Evolutionary conservation across 2,329 filamentous ascomycete genomes (phyloP).

Genomic region (Fragosphaeria purpurea): DNA sequence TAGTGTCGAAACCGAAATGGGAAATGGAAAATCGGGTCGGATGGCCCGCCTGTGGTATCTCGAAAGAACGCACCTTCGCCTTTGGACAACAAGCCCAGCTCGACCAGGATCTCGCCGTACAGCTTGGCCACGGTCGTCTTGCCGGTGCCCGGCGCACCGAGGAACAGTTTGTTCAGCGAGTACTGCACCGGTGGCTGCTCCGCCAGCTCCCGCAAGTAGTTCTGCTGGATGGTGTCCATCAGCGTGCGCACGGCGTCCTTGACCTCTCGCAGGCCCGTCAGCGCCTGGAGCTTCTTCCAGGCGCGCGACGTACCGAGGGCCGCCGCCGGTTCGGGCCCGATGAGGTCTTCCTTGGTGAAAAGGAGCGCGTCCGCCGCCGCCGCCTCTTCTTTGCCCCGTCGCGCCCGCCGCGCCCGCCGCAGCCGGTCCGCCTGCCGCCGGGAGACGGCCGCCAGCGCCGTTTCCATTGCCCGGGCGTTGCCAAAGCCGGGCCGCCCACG

Average conservation of each 20-base stretch:
- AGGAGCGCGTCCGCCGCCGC: constrained; percentile 43
- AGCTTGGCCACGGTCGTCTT: constrained; percentile 68
- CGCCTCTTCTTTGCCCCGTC: constrained; percentile 11
- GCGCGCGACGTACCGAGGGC: constrained; percentile 41
- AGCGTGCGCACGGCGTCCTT: constrained; percentile 51
- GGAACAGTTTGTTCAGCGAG: constrained; percentile 57
- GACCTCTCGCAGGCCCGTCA: constrained; percentile 52
- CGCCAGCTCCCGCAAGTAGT: constrained; percentile 55
- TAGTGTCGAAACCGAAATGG: neutral
- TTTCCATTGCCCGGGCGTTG: constrained; percentile 62
- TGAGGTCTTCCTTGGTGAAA: constrained; percentile 57
- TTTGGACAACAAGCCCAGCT: constrained; percentile 56
- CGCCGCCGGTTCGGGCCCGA: constrained; percentile 55
- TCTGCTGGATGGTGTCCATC: constrained; percentile 50
- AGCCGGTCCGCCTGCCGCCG: constrained; percentile 51
- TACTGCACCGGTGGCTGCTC: constrained; percentile 51
- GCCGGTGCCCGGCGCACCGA: constrained; percentile 64
- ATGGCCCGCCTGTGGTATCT: too few species aligned
- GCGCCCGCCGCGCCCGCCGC: constrained; percentile 29
- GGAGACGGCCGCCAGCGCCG: constrained; percentile 41
- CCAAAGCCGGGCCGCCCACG: constrained; percentile 60
- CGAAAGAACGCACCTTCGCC: constrained; percentile 45
- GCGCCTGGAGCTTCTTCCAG: constrained; percentile 45
- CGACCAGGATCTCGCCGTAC: constrained; percentile 58
- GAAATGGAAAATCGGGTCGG: too few species aligned